Evolutionary conservation across 1,284 basidiomycete genomes (phyloP).

Genomic region (Ustilago loliicola): DNA sequence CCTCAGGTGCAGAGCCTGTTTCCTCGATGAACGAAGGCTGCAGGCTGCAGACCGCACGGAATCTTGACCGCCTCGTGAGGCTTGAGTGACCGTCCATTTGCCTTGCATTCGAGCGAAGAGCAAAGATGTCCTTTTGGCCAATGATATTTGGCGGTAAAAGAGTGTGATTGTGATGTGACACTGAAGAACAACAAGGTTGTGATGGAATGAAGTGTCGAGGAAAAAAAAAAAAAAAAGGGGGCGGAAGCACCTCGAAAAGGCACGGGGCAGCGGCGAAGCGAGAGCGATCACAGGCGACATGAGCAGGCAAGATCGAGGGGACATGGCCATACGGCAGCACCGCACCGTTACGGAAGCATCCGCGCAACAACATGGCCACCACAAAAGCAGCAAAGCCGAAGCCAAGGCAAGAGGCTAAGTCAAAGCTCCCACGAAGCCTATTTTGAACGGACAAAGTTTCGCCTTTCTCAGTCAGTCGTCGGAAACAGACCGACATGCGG

Average conservation of each 20-base stretch:
- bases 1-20: constrained; percentile 14
- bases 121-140: too few relatives aligned
- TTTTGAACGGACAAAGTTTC: constrained; percentile 11
- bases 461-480: constrained; percentile 11
- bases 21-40: constrained; percentile 11
- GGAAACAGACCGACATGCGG: constrained; percentile 25
- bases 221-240: background rate
- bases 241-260: background rate
- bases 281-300: background rate
- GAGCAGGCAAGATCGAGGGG: background rate
- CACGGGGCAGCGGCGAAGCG: background rate
- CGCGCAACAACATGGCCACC: constrained; percentile 1
- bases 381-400: constrained; percentile 4
- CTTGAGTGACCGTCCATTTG: constrained; percentile 14
- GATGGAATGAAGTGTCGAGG: background rate
- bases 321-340: background rate
- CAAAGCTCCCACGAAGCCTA: constrained; percentile 29
- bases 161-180: constrained; percentile 1
- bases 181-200: background rate
- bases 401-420: constrained; percentile 13
- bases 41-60: constrained; percentile 4
- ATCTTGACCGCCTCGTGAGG: constrained; percentile 17
- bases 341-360: background rate
- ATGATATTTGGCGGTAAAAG: constrained; percentile 10
- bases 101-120: background rate